phyloP scores from a whole-genome alignment of 441 rosid species.

The Populus trichocarpa region DNA sequence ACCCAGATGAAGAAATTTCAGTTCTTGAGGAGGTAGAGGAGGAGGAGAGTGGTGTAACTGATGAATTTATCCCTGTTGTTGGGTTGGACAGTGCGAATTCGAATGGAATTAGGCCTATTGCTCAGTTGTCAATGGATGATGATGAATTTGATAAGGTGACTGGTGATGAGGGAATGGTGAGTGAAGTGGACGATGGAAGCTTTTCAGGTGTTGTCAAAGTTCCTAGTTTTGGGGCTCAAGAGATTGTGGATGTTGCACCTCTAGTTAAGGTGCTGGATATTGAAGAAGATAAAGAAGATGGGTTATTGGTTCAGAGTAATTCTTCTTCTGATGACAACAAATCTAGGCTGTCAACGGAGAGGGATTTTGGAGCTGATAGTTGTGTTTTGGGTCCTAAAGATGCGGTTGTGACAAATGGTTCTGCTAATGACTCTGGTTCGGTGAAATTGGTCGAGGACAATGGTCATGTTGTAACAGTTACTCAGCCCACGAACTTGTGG shows the following conservation, averaged over 20 bases:
- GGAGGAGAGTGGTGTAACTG: conserved; percentile 34
- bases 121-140: conserved; percentile 58
- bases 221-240: conserved; percentile 16
- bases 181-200: conserved; percentile 27
- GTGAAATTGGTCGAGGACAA: conserved; percentile 1
- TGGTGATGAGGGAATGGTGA: conserved; percentile 28
- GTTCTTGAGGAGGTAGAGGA: conserved; percentile 30
- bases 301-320: conserved; percentile 1
- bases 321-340: conserved; percentile 2
- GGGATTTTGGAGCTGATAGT: conserved; percentile 1
- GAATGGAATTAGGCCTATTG: conserved; percentile 42
- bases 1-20: conserved; percentile 27
- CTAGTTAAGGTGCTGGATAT: conserved; percentile 20
- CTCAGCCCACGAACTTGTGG: conserved; percentile 4
- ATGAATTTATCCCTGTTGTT: conserved; percentile 24
- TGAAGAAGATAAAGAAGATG: conserved; percentile 28
- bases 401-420: neutral
- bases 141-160: conserved; percentile 39
- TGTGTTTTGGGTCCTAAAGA: conserved; percentile 6
- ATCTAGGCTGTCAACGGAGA: neutral
- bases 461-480: neutral
- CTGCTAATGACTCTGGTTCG: conserved; percentile 6
- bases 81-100: conserved; percentile 22
- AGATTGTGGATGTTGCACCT: conserved; percentile 23
- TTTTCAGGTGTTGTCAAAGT: conserved; percentile 25